These are phyloP conservation scores for Polytrichum commune DNA, from an alignment of 225 moss, liverwort and hornwort species.

Conservation along the genomic window DNA sequence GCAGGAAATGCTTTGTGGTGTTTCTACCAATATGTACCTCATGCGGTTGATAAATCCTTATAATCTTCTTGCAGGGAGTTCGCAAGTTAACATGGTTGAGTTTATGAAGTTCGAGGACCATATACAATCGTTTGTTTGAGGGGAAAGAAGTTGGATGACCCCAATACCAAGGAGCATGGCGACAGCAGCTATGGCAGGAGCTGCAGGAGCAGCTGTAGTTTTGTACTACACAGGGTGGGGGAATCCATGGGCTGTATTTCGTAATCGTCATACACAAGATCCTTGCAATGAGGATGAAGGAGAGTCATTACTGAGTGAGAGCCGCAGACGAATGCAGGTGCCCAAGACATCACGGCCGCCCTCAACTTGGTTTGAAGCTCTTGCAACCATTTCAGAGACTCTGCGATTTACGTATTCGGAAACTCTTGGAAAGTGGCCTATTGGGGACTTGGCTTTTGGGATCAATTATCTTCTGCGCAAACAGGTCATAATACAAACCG, in stretches of 20 bases:
- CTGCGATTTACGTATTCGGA: constrained; percentile 95
- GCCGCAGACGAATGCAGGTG: constrained; percentile 47
- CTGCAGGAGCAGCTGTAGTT: constrained; percentile 85
- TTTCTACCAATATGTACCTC: too few relatives aligned
- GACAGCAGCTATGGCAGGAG: constrained; percentile 77
- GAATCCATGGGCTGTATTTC: constrained; percentile 61
- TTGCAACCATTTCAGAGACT: constrained; percentile 92
- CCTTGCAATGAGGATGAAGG: constrained; percentile 20
- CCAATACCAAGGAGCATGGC: constrained; percentile 61
- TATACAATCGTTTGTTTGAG: too few relatives aligned
- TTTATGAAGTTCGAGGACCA: too few relatives aligned
- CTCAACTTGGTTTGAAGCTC: constrained; percentile 97
- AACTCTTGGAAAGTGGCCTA: constrained; percentile 99
- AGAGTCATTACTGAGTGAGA: constrained; percentile 40
- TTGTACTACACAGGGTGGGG: constrained; percentile 91
- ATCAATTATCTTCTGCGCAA: constrained; percentile 84
- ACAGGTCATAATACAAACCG: constrained; percentile 24
- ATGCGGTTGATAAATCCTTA: too few relatives aligned
- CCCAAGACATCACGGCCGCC: constrained; percentile 79
- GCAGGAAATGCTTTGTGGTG: too few relatives aligned
- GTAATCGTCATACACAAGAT: constrained; percentile 28
- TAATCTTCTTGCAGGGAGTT: too few relatives aligned
- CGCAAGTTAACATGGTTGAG: too few relatives aligned
- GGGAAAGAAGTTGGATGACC: constrained; percentile 33
- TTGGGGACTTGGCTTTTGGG: constrained; percentile 95